A percentile compares a stretch with the other conserved stretches of the same genome.
phyloP scores from a whole-genome alignment of 805 yeast genomes.

The Yamadazyma kitorensis region DNA sequence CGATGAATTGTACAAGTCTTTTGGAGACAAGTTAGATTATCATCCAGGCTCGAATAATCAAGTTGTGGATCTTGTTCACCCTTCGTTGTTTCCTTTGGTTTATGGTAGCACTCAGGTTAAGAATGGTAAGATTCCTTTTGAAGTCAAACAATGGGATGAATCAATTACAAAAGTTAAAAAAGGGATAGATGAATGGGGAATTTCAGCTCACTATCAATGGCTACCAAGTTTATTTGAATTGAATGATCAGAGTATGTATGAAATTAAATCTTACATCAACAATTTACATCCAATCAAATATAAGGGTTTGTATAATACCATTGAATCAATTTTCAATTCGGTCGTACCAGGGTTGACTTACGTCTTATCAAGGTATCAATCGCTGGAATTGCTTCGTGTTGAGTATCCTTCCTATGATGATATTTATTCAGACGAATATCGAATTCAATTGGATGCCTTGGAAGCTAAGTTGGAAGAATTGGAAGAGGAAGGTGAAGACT shows the following conservation, averaged over 20 bases:
- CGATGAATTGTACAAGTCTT: conserved; percentile 14
- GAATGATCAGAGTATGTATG: conserved; percentile 15
- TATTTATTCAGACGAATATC: conserved; percentile 16
- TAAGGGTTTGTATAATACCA: conserved; percentile 23
- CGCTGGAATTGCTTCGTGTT: conserved; percentile 16
- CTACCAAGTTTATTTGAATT: conserved; percentile 24
- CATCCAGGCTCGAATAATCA: conserved; percentile 36
- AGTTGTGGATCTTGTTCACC: conserved; percentile 40
- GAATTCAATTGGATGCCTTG: not conserved
- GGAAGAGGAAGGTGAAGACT: conserved; percentile 5
- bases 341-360: conserved; percentile 31
- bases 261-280: conserved; percentile 36
- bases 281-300: conserved; percentile 34
- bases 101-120: conserved; percentile 26
- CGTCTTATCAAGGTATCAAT: conserved; percentile 21
- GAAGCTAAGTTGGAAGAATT: not conserved
- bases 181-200: conserved; percentile 12
- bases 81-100: conserved; percentile 35
- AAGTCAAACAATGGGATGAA: conserved; percentile 10
- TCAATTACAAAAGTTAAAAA: conserved; percentile 12
- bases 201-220: conserved; percentile 35
- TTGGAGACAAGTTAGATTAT: conserved; percentile 24
- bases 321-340: conserved; percentile 27
- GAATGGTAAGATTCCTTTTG: not conserved
- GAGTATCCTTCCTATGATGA: conserved; percentile 14